phyloP scores from a whole-genome alignment of 345 rosid genomes.

The Populus deltoides region DNA sequence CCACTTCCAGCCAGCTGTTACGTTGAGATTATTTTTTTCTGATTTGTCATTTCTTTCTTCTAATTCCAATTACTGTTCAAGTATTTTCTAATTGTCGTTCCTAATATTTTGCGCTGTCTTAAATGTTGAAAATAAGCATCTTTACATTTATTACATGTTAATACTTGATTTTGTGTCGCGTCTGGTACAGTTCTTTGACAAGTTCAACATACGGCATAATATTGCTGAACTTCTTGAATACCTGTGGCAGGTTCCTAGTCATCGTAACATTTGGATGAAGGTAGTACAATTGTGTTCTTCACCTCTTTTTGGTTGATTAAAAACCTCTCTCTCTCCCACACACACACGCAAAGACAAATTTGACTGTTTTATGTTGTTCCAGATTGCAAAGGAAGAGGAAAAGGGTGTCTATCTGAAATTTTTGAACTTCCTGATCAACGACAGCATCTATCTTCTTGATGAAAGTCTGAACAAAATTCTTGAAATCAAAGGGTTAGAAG shows the following conservation, averaged over 20 bases:
- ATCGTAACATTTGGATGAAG: constrained; percentile 95
- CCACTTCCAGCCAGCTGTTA: background rate
- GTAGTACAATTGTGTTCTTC: constrained; percentile 32
- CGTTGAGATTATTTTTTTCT: background rate
- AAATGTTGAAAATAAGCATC: background rate
- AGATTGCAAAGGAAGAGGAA: constrained; percentile 99
- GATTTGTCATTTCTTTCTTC: background rate
- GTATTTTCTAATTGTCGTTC: background rate
- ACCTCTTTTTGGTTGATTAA: constrained; percentile 2
- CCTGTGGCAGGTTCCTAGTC: constrained; percentile 99
- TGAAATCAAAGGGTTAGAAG: constrained; percentile 88
- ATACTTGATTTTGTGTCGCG: constrained; percentile 6
- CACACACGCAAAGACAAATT: background rate
- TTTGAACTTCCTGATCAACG: constrained; percentile 93
- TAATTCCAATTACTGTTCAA: background rate
- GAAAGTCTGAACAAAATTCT: constrained; percentile 98
- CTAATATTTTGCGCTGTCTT: background rate
- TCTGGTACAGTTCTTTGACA: constrained; percentile 86
- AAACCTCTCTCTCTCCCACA: background rate
- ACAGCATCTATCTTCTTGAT: constrained; percentile 96
- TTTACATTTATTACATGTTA: background rate
- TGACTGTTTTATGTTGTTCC: constrained; percentile 26
- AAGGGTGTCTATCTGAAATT: constrained; percentile 99
- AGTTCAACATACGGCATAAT: constrained; percentile 95
- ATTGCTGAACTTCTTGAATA: constrained; percentile 97